These are phyloP conservation scores for Aegilops tauschii DNA, from an alignment of 176 grass and related monocot genomes.

Conservation along the genomic window DNA sequence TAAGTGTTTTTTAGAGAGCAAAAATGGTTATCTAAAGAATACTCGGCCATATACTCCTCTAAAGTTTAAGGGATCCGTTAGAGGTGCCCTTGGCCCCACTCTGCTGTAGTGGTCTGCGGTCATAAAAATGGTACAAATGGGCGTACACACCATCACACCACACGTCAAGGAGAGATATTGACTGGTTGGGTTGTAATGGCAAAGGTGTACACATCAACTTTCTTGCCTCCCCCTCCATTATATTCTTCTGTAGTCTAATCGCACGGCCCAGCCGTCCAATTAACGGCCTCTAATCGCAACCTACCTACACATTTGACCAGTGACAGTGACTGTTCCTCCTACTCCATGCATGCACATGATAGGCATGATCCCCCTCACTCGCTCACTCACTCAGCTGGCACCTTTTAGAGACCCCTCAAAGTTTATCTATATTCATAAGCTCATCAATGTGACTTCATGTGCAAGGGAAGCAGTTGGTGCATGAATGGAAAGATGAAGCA, in stretches of 20 bases:
- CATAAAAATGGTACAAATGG: too few relatives aligned
- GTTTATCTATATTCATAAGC: constrained; percentile 41
- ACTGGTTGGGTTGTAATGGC: too few relatives aligned
- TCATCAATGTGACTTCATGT: constrained; percentile 72
- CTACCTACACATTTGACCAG: constrained; percentile 39
- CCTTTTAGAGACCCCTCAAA: constrained; percentile 29
- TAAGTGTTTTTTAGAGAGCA: too few relatives aligned
- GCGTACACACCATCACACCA: too few relatives aligned
- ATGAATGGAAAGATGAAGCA: constrained; percentile 54
- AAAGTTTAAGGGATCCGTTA: too few relatives aligned
- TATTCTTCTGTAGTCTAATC: neutral
- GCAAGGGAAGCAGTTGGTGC: constrained; percentile 68
- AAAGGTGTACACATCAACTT: too few relatives aligned
- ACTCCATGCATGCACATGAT: constrained; percentile 37
- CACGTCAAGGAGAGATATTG: too few relatives aligned
- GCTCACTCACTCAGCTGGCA: constrained; percentile 5
- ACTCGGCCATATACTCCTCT: too few relatives aligned
- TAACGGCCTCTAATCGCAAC: constrained; percentile 43
- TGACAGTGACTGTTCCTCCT: constrained; percentile 49
- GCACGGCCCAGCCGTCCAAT: neutral
- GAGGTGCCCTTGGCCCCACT: too few relatives aligned
- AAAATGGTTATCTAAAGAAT: too few relatives aligned
- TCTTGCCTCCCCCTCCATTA: too few relatives aligned
- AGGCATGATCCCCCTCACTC: constrained; percentile 28
- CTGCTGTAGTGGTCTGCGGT: too few relatives aligned